Evolutionary conservation across 1,284 basidiomycete species (phyloP), one percentile per base, ranked within the genome.

Genomic region (Moniliella sp.): DNA sequence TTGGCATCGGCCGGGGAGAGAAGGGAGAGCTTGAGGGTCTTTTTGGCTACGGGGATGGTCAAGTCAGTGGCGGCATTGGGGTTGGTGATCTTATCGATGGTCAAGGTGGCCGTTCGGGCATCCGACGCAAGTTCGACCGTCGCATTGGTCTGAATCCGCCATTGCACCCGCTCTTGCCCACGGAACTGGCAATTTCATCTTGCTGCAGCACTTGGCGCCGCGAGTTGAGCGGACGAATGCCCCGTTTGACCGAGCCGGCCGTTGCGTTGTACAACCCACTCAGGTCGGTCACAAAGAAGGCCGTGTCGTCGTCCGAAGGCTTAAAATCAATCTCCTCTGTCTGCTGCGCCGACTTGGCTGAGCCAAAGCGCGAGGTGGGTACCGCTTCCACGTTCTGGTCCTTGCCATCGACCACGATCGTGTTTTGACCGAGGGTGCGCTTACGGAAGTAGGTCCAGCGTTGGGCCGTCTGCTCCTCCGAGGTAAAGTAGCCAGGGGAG

Each of bases 361-460:
- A 57, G 16, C 64, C 73, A 49, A 70, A 71, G 27, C 61, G 62
- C 19, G 67, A 65, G 14, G 65, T 69, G 0, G 86, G 82, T 10
- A 39, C 34, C 36, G 76, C 77, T 18, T 58, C 59, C 29, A 91
- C 74, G 40, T 75, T 68, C 65, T 97, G 86, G 65, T 97, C 94
- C 28, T 64, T 56, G 43, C 68, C 63, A 61, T 73, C 71, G 47
- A 93, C 69, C 33, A 86, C 50, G 42, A 99, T 69, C 2, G 82
- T 84, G 69, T 97, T 99, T 66, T 99, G 91, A 9, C 88, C 88
- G 62, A 86, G 79, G 1, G 86, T 93, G 61, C 75, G 72, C 69
- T 88, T 94, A 59, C 86, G 29, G 29, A 13, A 31, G 48, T 59
- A 59, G 15, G 43, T 41, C 52, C 54, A 57, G 15, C 48, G 44